A percentile compares a stretch with the other conserved stretches of the same genome.
Conservation (phyloP, 192 early-diverging fungal genomes). For the Backusella australiensis region DNA sequence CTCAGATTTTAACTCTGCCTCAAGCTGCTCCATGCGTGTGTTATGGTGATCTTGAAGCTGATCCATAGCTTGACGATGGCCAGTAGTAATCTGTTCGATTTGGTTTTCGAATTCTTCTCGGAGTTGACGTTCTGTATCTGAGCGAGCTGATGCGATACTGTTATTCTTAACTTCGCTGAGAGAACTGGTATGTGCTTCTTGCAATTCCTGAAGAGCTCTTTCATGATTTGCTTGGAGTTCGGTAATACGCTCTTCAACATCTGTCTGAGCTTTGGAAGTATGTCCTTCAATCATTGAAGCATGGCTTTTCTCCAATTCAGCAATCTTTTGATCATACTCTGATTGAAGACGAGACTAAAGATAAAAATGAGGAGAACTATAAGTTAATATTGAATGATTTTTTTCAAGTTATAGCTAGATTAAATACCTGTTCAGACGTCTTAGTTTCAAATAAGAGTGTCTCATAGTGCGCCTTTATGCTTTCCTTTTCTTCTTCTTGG, state of each 20-base stretch:
- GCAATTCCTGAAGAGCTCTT: not conserved
- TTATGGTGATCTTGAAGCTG: constrained; percentile 20
- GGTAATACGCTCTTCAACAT: not conserved
- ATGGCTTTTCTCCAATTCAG: not conserved
- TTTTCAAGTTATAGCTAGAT: not conserved
- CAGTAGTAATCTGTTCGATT: constrained; percentile 15
- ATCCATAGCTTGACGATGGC: constrained; percentile 26
- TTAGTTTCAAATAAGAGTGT: not conserved
- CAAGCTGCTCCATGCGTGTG: constrained; percentile 12
- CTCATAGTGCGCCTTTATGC: not conserved
- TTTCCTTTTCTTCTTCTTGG: constrained; percentile 4
- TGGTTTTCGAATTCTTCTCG: constrained; percentile 25
- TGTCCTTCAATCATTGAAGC: not conserved
- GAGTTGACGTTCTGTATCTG: constrained; percentile 19
- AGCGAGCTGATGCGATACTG: constrained; percentile 1
- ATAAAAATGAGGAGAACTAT: not conserved
- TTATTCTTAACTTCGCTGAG: constrained; percentile 11
- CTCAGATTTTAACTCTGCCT: constrained; percentile 10
- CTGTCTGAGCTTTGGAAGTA: not conserved
- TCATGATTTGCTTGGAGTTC: not conserved
- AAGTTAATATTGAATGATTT: not conserved
- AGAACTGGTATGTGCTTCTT: not conserved
- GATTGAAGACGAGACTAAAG: constrained; percentile 10
- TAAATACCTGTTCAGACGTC: constrained; percentile 2
- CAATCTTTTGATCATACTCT: constrained; percentile 8